Evolutionary conservation across 192 early-diverging fungal genomes (phyloP).

Genomic region (Coemansia sp.): DNA sequence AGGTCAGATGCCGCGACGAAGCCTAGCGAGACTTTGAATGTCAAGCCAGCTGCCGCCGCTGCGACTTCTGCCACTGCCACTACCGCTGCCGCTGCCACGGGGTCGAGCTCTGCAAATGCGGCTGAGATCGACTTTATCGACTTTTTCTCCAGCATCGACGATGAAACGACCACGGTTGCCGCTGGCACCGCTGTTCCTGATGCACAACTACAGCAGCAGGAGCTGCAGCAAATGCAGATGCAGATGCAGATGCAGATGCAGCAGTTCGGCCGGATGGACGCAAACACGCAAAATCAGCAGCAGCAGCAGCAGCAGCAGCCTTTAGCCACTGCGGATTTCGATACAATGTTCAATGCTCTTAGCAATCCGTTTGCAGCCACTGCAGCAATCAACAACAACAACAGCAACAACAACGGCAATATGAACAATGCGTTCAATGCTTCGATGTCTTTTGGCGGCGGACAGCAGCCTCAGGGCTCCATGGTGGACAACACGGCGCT

Average conservation of each 20-base stretch:
- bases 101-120: constrained; percentile 1
- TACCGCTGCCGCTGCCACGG: background rate
- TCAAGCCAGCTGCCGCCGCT: background rate
- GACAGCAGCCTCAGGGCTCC: constrained; percentile 8
- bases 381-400: background rate
- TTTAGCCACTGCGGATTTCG: constrained; percentile 7
- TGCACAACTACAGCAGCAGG: constrained; percentile 1
- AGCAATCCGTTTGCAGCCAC: constrained; percentile 7
- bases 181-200: background rate
- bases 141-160: constrained; percentile 57
- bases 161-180: constrained; percentile 12
- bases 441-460: background rate
- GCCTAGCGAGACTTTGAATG: background rate
- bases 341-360: constrained; percentile 12
- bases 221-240: background rate
- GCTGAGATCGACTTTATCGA: constrained; percentile 53
- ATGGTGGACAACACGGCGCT: background rate
- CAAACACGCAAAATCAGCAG: constrained; percentile 14
- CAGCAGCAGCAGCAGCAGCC: constrained; percentile 17
- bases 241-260: background rate
- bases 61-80: constrained; percentile 1
- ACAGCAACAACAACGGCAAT: background rate
- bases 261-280: background rate
- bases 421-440: background rate
- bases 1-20: background rate